These are phyloP conservation scores for Globisporangium camurandrum DNA, from an alignment of 352 stramenopile genomes.

Conservation along the genomic window DNA sequence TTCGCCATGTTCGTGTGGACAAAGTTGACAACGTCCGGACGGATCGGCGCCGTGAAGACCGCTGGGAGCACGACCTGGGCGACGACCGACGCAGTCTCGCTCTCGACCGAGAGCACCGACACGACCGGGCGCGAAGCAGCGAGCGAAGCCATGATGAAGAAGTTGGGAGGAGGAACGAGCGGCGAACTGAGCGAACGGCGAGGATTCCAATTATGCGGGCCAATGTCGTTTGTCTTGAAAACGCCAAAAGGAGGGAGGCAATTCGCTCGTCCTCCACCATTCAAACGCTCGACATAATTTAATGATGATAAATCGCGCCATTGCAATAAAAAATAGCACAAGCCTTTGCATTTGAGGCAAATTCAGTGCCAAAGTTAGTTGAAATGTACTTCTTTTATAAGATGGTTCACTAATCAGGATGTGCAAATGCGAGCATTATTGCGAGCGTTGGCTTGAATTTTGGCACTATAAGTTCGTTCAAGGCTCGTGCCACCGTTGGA, in stretches of 20 bases:
- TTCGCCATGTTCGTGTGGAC: constrained; percentile 99
- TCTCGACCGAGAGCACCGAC: constrained; percentile 90
- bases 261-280: constrained; percentile 2
- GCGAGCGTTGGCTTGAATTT: no score
- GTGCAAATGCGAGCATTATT: no score
- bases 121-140: constrained; percentile 94
- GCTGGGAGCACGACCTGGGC: constrained; percentile 89
- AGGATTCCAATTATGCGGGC: constrained; percentile 48
- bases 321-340: neutral
- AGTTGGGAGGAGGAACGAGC: constrained; percentile 17
- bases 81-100: constrained; percentile 71
- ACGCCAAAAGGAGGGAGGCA: no score
- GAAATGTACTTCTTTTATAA: no score
- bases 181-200: constrained; percentile 42
- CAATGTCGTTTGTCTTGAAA: no score
- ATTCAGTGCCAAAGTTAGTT: no score
- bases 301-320: neutral
- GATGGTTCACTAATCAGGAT: no score
- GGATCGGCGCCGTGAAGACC: constrained; percentile 97
- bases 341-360: no score
- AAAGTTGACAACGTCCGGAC: constrained; percentile 98
- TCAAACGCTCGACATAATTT: neutral
- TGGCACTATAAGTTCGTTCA: no score
- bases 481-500: no score
- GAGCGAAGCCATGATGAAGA: constrained; percentile 52